Evolutionary conservation across 345 rosid species (phyloP), one percentile per base, ranked within the genome.

Genomic region (Hypericum androsaemum): DNA sequence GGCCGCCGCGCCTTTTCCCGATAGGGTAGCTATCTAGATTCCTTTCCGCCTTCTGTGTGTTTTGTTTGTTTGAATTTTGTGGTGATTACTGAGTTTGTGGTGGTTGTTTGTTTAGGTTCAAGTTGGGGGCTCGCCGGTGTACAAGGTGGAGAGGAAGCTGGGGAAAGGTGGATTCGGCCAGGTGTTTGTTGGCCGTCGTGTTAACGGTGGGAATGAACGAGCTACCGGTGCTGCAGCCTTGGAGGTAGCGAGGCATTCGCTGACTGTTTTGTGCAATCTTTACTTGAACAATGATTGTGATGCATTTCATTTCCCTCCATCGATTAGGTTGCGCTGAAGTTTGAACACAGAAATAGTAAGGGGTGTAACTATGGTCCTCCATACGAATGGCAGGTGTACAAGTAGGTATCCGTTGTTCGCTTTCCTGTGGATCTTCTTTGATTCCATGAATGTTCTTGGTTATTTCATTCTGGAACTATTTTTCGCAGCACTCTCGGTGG

Each of bases 401-500:
- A 41, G 71, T 67, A 28, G 41, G 71, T 50, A 12, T 13, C 32
- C 36, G 63, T 48, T 53, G 60, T 71, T 28, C 43, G 9, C 32
- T 16, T 50, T 8, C 22, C 37, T 54, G 61, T 56, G 32, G 42
- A 28, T 37, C 47, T 13, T 9, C 22, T 16, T 47, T 17, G 15
- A 6, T 15, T 39, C 53, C 13, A 8, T 37, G 16, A 8, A 35
- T 57, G 4, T 43, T 22, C 2, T 50, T 50, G 32, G n/a, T 46
- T 7, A 56, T 22, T 50, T 32, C 50, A 48, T 15, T 10, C n/a
- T 39, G 14, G 16, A 52, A 36, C 32, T 22, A 39, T 54, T 56
- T 43, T 77, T 35, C 61, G 58, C 80, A 92, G 97, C 73, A 73
- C 89, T 42, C 86, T 92, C 48, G 98, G 98, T 63, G 98, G 71